Evolutionary conservation across 495 filamentous ascomycete species (phyloP).

Genomic region (Hypoxylon trugodes): DNA sequence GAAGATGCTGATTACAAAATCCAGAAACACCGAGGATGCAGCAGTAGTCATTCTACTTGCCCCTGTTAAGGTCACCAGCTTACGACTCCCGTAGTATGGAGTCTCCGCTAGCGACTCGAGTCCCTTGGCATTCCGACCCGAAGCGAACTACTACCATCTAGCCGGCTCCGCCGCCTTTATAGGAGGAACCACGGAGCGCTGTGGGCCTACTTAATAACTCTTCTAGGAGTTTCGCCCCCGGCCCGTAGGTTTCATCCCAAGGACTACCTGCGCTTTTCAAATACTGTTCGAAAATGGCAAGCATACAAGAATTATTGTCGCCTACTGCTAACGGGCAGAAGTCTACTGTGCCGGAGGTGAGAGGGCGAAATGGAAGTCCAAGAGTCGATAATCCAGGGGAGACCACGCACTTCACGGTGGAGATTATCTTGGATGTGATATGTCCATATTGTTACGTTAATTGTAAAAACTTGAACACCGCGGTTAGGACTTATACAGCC

Average conservation of each 20-base stretch:
- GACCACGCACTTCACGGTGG: constrained; percentile 64
- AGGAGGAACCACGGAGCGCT: not conserved
- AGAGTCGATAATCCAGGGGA: constrained; percentile 1
- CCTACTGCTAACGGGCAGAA: not conserved
- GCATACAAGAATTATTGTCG: constrained; percentile 24
- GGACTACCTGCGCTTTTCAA: not conserved
- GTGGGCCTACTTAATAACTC: constrained; percentile 21
- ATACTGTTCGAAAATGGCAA: constrained; percentile 18
- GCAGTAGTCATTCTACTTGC: constrained; percentile 5
- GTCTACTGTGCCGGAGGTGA: not conserved
- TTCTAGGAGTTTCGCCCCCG: constrained; percentile 26
- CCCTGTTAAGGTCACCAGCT: not conserved
- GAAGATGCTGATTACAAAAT: not conserved
- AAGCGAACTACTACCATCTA: too few species aligned
- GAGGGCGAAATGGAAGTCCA: not conserved
- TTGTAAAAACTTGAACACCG: constrained; percentile 72
- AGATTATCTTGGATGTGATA: constrained; percentile 78
- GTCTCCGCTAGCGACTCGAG: not conserved
- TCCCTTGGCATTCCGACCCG: too few species aligned
- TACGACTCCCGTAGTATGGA: not conserved
- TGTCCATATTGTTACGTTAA: constrained; percentile 91
- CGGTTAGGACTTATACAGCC: constrained; percentile 68
- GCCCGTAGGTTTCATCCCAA: not conserved
- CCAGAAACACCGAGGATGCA: not conserved
- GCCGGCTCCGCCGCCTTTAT: not conserved